A percentile compares a stretch with the other conserved stretches of the same genome.
phyloP scores from a whole-genome alignment of 345 rosid species.

The Eucalyptus regnans region DNA sequence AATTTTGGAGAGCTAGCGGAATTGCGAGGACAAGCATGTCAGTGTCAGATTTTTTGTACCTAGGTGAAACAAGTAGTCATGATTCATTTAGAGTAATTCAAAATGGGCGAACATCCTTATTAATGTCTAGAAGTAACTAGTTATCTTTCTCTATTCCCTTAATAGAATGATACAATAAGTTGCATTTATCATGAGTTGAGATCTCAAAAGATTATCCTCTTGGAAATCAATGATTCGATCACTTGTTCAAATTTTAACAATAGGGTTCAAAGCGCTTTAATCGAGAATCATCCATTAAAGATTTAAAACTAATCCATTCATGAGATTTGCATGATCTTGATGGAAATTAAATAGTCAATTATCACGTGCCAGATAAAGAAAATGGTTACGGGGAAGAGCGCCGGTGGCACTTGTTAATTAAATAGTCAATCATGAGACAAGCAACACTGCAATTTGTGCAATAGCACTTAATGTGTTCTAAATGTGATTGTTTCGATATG shows the following conservation, averaged over 20 bases:
- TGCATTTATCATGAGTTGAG: background rate
- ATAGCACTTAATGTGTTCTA: too few relatives aligned
- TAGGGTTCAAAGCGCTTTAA: background rate
- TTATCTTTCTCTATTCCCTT: background rate
- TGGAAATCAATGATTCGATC: accelerated
- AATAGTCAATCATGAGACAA: too few relatives aligned
- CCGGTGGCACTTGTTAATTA: accelerated
- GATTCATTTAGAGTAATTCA: background rate
- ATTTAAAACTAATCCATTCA: too few relatives aligned
- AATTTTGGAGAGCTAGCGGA: background rate
- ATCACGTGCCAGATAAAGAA: too few relatives aligned
- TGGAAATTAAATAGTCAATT: accelerated
- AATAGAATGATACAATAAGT: accelerated
- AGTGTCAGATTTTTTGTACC: background rate
- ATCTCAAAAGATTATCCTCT: accelerated
- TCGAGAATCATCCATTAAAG: too few relatives aligned
- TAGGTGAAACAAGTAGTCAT: background rate
- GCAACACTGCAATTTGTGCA: too few relatives aligned
- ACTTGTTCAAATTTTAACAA: background rate
- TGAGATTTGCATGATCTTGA: background rate
- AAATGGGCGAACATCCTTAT: background rate
- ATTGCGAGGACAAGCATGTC: background rate
- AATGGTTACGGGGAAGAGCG: background rate
- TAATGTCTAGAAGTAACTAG: background rate
- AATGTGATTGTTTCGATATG: too few relatives aligned